These are phyloP conservation scores for Fusarium xyrophilum DNA, from an alignment of 2,329 filamentous ascomycete species.

Conservation along the genomic window DNA sequence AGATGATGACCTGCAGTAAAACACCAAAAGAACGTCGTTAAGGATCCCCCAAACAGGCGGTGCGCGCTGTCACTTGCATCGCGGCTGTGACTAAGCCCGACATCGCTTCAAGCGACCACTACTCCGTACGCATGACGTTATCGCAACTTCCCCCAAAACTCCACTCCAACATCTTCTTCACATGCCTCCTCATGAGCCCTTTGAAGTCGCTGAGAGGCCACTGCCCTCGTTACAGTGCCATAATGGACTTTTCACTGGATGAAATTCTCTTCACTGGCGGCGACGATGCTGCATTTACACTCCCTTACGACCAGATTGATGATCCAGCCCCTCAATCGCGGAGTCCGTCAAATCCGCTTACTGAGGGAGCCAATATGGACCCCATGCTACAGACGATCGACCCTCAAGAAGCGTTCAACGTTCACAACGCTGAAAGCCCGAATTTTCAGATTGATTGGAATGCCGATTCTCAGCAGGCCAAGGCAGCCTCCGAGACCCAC, in stretches of 20 bases:
- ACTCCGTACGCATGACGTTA: slow-evolving; percentile 22
- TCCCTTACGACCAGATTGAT: slow-evolving; percentile 29
- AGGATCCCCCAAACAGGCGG: neutral
- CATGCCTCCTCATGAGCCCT: neutral
- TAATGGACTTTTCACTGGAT: slow-evolving; percentile 36
- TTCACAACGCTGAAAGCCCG: neutral
- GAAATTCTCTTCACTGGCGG: slow-evolving; percentile 33
- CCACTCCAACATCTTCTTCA: slow-evolving; percentile 24
- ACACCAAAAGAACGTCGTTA: neutral
- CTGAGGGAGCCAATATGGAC: neutral
- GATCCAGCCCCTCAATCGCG: slow-evolving; percentile 20
- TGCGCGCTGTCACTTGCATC: neutral
- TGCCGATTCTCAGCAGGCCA: slow-evolving; percentile 30
- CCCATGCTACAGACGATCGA: slow-evolving; percentile 1
- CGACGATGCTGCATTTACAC: slow-evolving; percentile 22
- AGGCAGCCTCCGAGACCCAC: neutral
- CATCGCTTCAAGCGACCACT: neutral
- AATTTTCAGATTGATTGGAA: slow-evolving; percentile 31
- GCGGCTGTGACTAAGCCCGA: slow-evolving; percentile 30
- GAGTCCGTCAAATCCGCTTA: slow-evolving; percentile 16
- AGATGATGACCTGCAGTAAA: neutral
- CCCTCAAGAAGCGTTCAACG: slow-evolving; percentile 1
- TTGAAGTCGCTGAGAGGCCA: neutral
- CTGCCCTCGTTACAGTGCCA: neutral
- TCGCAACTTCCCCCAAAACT: slow-evolving; percentile 14